Conservation (phyloP, 2,329 filamentous ascomycete species). For the Hymenoscyphus albidus region DNA sequence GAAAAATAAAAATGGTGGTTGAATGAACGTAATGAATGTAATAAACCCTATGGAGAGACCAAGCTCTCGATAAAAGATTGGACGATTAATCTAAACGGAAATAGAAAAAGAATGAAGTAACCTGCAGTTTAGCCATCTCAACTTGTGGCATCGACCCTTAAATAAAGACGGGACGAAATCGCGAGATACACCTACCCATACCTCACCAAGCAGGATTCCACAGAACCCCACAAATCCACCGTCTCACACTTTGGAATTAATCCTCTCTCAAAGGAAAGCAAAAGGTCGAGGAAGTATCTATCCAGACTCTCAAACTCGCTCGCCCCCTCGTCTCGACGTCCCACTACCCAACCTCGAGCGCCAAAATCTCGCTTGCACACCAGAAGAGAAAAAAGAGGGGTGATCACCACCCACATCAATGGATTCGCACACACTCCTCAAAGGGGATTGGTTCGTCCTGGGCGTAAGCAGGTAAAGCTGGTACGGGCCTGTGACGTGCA, state of each 20-base stretch:
- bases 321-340: background rate
- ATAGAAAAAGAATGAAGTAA: background rate
- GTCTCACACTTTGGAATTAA: slow-evolving; percentile 4
- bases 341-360: background rate
- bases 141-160: background rate
- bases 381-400: no score
- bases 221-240: background rate
- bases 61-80: background rate
- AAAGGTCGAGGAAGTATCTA: background rate
- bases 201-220: slow-evolving; percentile 2
- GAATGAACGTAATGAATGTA: background rate
- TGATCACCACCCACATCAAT: background rate
- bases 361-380: background rate
- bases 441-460: background rate
- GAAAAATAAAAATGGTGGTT: background rate
- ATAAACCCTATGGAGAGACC: background rate
- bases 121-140: slow-evolving; percentile 3
- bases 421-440: background rate
- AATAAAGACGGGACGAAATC: background rate
- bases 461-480: slow-evolving; percentile 1
- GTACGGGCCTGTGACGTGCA: slow-evolving; percentile 1
- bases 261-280: background rate
- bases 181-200: background rate
- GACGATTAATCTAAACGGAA: slow-evolving; percentile 6
- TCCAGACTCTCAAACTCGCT: background rate